phyloP scores from a whole-genome alignment of 352 stramenopile species.

The Saprolegnia diclina region DNA sequence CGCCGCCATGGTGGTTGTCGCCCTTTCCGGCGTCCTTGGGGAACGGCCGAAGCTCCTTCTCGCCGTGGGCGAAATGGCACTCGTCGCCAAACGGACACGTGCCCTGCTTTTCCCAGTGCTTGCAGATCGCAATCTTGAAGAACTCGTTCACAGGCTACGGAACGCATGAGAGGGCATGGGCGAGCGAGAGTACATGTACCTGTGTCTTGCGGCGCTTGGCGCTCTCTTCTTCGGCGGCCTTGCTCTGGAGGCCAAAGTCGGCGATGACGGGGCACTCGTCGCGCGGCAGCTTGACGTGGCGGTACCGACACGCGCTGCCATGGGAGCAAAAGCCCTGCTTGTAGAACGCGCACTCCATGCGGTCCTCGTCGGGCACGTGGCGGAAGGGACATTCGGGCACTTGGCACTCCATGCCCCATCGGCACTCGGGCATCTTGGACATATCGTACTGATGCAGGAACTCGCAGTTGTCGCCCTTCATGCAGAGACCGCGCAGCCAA shows the following conservation, averaged over 20 bases:
- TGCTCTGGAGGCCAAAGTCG: conserved; percentile 92
- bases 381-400: conserved; percentile 96
- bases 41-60: conserved; percentile 87
- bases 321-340: conserved; percentile 97
- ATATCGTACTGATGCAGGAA: conserved; percentile 94
- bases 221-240: conserved; percentile 87
- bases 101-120: conserved; percentile 94
- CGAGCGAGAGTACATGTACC: neutral
- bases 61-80: conserved; percentile 96
- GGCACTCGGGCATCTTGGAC: conserved; percentile 95
- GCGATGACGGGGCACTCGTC: conserved; percentile 90
- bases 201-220: conserved; percentile 80
- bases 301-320: conserved; percentile 93
- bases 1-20: conserved; percentile 15
- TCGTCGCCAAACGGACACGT: conserved; percentile 95
- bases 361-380: conserved; percentile 94
- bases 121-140: conserved; percentile 97
- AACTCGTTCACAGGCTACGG: conserved; percentile 90
- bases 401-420: conserved; percentile 95
- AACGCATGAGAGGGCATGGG: neutral
- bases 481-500: conserved; percentile 96
- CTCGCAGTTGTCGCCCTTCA: conserved; percentile 97
- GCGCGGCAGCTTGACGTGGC: conserved; percentile 90
- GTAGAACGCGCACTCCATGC: conserved; percentile 97
- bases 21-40: conserved; percentile 42